Evolutionary conservation across 1,139 yeast genomes (phyloP), one percentile per base, ranked within the genome.

Genomic region (Hyphopichia burtonii): DNA sequence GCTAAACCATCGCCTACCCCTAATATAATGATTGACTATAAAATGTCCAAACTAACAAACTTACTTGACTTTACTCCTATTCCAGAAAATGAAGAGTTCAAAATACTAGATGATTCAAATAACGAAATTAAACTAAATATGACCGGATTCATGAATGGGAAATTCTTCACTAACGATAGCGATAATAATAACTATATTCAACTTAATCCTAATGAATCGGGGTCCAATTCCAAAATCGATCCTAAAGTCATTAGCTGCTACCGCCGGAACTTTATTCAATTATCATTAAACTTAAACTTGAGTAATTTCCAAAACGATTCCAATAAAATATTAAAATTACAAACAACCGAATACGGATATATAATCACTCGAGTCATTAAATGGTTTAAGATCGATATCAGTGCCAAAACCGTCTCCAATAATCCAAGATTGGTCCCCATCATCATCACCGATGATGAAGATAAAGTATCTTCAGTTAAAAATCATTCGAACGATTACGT

Each of bases 201-300:
- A 12, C 18, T 35, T 42, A 16, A 40, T 34, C 25, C 36, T 41
- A 28, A 32, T 27, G 18, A 14, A 34, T 34, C 19, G 27, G 8
- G 12, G 7, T 25, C 17, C 43, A 41, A 43, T 12, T 43, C 46
- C 6, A 47, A 44, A 23, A 40, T 53, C 4, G 66, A 65, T 41
- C 74, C 76, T 9, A 66, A 59, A 45, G 73, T 72, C 17, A 65
- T 74, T 22, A 68, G 75, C 12, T 74, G 78, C 50, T 74, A 74
- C 53, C 56, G 80, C 44, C 54, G 80, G 44, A 74, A 74, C 49
- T 71, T 61, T 48, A 68, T 74, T 42, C 77, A 70, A 47, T 52
- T 71, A 11, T 56, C 65, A 14, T 45, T 71, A 41, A 65, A 66
- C 46, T 54, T 72, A 58, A 66, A 63, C 39, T 53, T 72, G 30